Evolutionary conservation across 1,139 yeast genomes (phyloP), one percentile per base, ranked within the genome.

Genomic region (Pichia norvegensis): DNA sequence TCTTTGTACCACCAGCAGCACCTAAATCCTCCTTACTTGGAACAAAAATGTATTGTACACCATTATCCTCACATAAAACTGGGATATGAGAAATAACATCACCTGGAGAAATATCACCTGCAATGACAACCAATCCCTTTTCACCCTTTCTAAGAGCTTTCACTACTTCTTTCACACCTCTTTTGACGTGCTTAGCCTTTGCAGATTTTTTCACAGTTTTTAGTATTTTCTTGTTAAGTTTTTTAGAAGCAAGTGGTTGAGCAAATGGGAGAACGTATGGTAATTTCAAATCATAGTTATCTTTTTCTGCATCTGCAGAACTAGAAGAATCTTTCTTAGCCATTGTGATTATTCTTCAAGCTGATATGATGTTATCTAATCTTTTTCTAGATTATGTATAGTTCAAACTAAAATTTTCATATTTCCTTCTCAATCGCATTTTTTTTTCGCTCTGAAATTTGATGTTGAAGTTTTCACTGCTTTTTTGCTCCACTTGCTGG

Each of bases 91-190:
- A 88, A 58, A 94, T 85, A 43, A 94, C 98, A 65, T 94, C 99
- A 46, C 92, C 80, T 46, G 99, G 99, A 44, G 95, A 88, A 55
- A 94, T 92, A 65, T 94, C 99, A 55, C 98, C 97, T 38, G 99
- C 98, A 68, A 94, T 80, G 56, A 94, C 72, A 36, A 94, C 98
- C 47, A 94, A 76, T 46, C 98, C 99, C 70, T 92, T 92, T 67
- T 90, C 97, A 55, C 97, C 97, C 70, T 92, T 92, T 73, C 98
- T 81, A 56, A 94, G 76, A 35, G 97, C 94, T 72, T 94, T 94
- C 59, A 92, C 97, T 40, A 92, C 98, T 70, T 94, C 99, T 70
- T 94, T 94, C 49, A 92, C 98, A 64, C 99, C 99, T 69, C 98
- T 79, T 73, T 88, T 90, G 59, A 94, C 97, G 68, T 92, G 97